Percentiles rank a stretch among this genome's conserved stretches.
Evolutionary conservation across 768 basidiomycete species (phyloP).

Genomic region (Kwoniella sp.): DNA sequence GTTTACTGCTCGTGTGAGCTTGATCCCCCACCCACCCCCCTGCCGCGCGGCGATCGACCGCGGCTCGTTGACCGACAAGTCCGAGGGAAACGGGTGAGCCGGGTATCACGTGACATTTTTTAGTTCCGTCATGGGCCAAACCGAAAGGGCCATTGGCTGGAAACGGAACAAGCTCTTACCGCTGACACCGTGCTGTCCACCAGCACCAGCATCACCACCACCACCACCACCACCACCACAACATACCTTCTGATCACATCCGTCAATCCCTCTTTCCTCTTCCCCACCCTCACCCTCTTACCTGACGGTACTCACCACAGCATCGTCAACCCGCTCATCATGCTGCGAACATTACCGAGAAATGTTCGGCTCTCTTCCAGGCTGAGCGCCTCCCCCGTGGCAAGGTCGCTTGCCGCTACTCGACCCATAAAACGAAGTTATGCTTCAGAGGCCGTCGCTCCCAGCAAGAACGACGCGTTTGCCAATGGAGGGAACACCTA

Average conservation of each 20-base stretch:
- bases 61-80: too few relatives aligned
- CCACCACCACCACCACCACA: not conserved
- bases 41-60: too few relatives aligned
- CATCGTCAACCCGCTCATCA: slow-evolving; percentile 12
- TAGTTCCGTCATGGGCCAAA: too few relatives aligned
- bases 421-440: slow-evolving; percentile 20
- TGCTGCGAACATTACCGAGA: slow-evolving; percentile 32
- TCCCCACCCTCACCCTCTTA: not conserved
- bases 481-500: slow-evolving; percentile 92
- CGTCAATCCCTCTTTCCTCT: not conserved
- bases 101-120: too few relatives aligned
- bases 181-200: too few relatives aligned
- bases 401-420: slow-evolving; percentile 5
- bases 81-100: too few relatives aligned
- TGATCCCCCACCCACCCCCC: too few relatives aligned
- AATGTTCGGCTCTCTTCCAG: slow-evolving; percentile 16
- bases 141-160: too few relatives aligned
- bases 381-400: not conserved
- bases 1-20: too few relatives aligned
- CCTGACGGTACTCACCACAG: slow-evolving; percentile 6
- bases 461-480: slow-evolving; percentile 55
- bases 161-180: too few relatives aligned
- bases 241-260: not conserved
- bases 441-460: slow-evolving; percentile 42
- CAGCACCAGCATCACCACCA: not conserved